A percentile compares a stretch with the other conserved stretches of the same genome.
Evolutionary conservation across 2,329 filamentous ascomycete genomes (phyloP).

Genomic region (Cercospora sojina): DNA sequence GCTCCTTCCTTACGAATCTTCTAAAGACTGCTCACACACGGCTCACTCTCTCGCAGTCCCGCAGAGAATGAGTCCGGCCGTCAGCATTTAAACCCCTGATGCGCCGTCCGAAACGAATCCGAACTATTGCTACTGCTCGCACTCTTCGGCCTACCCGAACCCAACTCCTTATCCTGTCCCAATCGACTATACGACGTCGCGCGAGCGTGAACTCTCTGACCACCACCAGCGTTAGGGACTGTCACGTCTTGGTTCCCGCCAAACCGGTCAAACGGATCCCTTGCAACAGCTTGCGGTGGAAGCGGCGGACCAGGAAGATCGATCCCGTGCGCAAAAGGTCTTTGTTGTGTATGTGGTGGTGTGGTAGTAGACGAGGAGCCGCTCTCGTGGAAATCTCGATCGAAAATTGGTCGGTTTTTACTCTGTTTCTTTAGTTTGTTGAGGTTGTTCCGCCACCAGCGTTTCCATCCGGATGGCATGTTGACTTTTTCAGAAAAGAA

Average conservation of each 20-base stretch:
- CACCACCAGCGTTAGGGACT: background rate
- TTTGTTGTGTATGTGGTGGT: background rate
- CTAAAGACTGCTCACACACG: slow-evolving; percentile 14
- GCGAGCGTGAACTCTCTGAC: background rate
- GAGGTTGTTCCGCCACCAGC: slow-evolving; percentile 20
- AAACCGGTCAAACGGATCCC: slow-evolving; percentile 10
- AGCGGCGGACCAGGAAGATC: background rate
- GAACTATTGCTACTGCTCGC: slow-evolving; percentile 5
- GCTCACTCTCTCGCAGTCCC: slow-evolving; percentile 12
- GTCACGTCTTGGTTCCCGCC: background rate
- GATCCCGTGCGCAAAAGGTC: background rate
- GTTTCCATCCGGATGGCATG: slow-evolving; percentile 9
- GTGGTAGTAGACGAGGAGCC: background rate
- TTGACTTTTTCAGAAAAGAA: background rate
- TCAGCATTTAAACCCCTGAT: slow-evolving; percentile 16
- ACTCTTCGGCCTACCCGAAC: background rate
- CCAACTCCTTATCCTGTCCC: background rate
- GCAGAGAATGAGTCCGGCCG: slow-evolving; percentile 6
- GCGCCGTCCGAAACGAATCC: slow-evolving; percentile 15
- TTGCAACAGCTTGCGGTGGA: slow-evolving; percentile 4
- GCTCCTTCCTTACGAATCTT: background rate
- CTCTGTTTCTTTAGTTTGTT: slow-evolving; percentile 18
- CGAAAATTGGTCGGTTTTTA: slow-evolving; percentile 12
- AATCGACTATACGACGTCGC: slow-evolving; percentile 8
- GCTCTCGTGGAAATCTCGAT: slow-evolving; percentile 13